Evolutionary conservation across 306 rosid genomes (phyloP), one percentile per base, ranked within the genome.

Genomic region (Sophora flavescens): DNA sequence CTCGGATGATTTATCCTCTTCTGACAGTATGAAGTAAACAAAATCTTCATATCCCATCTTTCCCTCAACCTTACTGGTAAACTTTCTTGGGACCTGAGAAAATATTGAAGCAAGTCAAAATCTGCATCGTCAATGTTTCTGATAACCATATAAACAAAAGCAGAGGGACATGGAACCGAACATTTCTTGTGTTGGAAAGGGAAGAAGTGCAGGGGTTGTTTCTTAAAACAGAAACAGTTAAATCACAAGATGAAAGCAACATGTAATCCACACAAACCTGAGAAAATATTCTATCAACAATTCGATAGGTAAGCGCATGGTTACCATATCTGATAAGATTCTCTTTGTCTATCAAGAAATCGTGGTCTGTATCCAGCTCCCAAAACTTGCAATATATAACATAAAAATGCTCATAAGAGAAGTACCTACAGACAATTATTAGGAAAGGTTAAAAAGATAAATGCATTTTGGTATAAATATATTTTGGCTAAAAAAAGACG

Each of bases 41-140:
- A 96, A 96, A 88, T 96, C 99, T 87, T 96, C 98, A 85, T 96
- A 96, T 72, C 99, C 99, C 99, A 96, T 96, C 85, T 89, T 96
- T 66, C 99, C 99, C 84, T 89, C 98, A 85, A 88, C 97, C 86
- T 86, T 91, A 77, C 96, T 88, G 54, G 94, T 93, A 87, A 96
- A 96, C 93, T 91, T 96, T 87, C 99, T 91, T 47, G 99, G 83
- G 54, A 93, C 85, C 99, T 96, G 88, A 53, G 63, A 82, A 54
- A 63, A 68, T 52, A 78, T 42, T 47, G 54, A 78, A 82, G n/a
- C n/a, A n/a, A n/a, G 62, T 70, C 42, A 72, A 67, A 81, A 75
- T 63, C 52, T 18, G 80, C 42, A 74, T 63, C 74, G 59, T 67
- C 57, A 64, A 70, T 68, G 69, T 72, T 64, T 66, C 39, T 18